These are phyloP conservation scores for Colletotrichum sp. DNA, from an alignment of 2,329 filamentous ascomycete genomes.

Conservation along the genomic window DNA sequence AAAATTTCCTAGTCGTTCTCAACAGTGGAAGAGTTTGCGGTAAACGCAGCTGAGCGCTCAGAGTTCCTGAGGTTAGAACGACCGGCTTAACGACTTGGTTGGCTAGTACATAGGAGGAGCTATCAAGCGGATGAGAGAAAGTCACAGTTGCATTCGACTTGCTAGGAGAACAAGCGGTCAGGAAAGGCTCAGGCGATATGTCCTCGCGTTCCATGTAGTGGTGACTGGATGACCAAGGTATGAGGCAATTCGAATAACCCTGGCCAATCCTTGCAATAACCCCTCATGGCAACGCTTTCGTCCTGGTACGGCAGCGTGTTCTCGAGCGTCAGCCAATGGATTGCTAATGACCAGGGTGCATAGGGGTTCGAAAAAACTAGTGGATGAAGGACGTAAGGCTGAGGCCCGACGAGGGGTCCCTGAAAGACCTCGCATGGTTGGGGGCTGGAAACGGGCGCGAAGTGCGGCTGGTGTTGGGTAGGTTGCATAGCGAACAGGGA, in stretches of 20 bases:
- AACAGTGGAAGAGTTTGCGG: background rate
- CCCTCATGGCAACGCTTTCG: background rate
- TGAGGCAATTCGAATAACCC: background rate
- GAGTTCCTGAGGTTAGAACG: background rate
- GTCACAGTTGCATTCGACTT: background rate
- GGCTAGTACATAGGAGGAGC: background rate
- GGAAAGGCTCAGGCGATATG: background rate
- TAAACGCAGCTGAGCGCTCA: background rate
- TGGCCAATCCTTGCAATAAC: background rate
- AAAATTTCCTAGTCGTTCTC: background rate
- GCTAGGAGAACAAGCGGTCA: background rate
- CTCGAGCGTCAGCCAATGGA: slow-evolving; percentile 12
- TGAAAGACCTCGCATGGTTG: slow-evolving; percentile 2
- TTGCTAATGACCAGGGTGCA: background rate
- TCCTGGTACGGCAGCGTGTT: background rate
- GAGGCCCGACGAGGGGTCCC: slow-evolving; percentile 5
- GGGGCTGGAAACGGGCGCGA: background rate
- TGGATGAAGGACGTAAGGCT: slow-evolving; percentile 19
- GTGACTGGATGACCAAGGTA: background rate
- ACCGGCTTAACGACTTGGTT: background rate
- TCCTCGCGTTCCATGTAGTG: background rate
- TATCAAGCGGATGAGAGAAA: background rate
- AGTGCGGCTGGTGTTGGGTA: background rate
- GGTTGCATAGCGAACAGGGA: background rate
- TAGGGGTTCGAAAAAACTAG: background rate